Conservation (phyloP, 352 stramenopile species). For the Globisporangium rhizosaccharum region DNA sequence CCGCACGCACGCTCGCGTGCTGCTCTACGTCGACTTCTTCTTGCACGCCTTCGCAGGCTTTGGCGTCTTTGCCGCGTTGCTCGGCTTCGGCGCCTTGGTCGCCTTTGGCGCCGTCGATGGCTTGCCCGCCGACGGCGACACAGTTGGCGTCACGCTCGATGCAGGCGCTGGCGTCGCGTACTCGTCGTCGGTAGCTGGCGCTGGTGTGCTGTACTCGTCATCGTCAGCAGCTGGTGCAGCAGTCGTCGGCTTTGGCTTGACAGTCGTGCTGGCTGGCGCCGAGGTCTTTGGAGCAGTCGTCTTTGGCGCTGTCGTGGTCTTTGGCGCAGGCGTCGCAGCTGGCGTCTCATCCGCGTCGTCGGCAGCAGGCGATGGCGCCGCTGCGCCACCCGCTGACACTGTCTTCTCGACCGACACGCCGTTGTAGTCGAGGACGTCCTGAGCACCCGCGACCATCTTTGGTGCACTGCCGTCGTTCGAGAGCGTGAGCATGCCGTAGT, state of each 20-base stretch:
- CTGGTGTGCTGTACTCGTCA: slow-evolving; percentile 8
- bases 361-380: neutral
- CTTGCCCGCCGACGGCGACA: slow-evolving; percentile 4
- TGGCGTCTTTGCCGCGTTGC: neutral
- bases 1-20: neutral
- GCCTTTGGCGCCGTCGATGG: slow-evolving; percentile 8
- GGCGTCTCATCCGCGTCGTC: slow-evolving; percentile 3
- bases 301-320: neutral
- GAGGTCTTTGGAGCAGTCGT: neutral
- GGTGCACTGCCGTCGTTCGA: slow-evolving; percentile 48
- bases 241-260: neutral
- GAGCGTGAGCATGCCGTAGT: slow-evolving; percentile 63
- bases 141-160: slow-evolving; percentile 3
- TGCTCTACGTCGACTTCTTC: slow-evolving; percentile 12
- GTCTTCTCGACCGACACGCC: slow-evolving; percentile 50
- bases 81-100: slow-evolving; percentile 4
- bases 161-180: slow-evolving; percentile 5
- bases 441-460: slow-evolving; percentile 33
- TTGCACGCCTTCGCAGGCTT: slow-evolving; percentile 6
- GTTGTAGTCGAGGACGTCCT: slow-evolving; percentile 64
- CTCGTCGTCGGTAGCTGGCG: slow-evolving; percentile 1
- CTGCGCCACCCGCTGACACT: slow-evolving; percentile 2
- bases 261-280: neutral
- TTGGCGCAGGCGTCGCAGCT: slow-evolving; percentile 3
- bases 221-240: slow-evolving; percentile 1